Base-by-base conservation (phyloP, 2,329 filamentous ascomycete species). In the Endothia cerciana region DNA sequence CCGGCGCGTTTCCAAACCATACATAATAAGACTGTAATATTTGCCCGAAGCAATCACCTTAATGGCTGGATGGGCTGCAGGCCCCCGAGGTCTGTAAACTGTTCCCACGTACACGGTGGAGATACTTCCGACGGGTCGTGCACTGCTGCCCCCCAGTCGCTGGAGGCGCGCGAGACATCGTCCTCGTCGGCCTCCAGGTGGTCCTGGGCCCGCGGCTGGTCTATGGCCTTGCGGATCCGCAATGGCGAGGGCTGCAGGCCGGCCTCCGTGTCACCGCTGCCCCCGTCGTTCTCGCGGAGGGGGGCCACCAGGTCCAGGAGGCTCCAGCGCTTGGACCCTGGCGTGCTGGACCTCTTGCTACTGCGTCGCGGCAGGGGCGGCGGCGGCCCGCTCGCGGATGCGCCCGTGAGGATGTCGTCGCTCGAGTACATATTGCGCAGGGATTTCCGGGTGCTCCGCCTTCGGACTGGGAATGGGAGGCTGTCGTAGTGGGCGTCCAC, bases 41-140 rank as follows among this genome's bases (percentile, higher is more conserved):
- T 22, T 41, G 19, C 36, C 13, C 22, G 10, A 13, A 17, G 22
- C 49, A 17, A 41, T 47, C 30, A 56, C 19, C 25, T 45, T 15
- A 63, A 33, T 28, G 41, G 1, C 8, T 57, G 47, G 28, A 63
- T 47, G 33, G 65, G 58, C 41, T 67, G 62, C 19, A 69, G 43
- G 22, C 67, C 67, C 19, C 67, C 67, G n/a, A 69, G 19, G 22
- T 69, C 67, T 3, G 67, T 33, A 47, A 62, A 69, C 25, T 69
- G 67, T 11, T 69, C 67, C 67, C 67, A 69, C 10, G 53, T 61
- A 38, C 63, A 65, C 5, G 67, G 67, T 15, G 62, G 60, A 15
- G 60, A 62, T 17, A 64, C 65, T 10, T 65, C 63, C 45, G 22
- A 33, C 8, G 53, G 40, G 43, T 36, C 62, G 30, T 64, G 41